These are phyloP conservation scores for Salix udensis DNA, from an alignment of 345 rosid species.

Conservation along the genomic window DNA sequence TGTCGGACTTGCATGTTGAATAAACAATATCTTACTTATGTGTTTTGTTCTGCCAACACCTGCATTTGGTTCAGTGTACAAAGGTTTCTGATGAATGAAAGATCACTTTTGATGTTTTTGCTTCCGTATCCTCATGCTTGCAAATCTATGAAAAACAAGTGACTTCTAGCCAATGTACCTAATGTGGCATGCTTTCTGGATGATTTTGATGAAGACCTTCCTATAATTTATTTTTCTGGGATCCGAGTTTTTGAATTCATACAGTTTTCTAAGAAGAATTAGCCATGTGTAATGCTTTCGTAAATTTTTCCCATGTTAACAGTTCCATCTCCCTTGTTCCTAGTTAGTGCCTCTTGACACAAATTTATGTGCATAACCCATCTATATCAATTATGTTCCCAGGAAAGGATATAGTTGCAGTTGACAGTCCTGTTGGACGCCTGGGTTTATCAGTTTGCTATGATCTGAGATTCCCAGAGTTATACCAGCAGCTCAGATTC, in stretches of 20 bases:
- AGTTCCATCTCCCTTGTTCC: background rate
- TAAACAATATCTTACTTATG: background rate
- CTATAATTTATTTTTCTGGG: background rate
- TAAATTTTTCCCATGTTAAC: background rate
- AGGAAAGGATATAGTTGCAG: slow-evolving; percentile 69
- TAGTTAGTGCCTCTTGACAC: background rate
- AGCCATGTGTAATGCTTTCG: background rate
- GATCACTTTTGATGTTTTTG: background rate
- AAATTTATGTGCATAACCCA: background rate
- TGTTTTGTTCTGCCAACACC: background rate
- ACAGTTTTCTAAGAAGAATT: background rate
- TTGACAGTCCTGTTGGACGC: slow-evolving; percentile 78
- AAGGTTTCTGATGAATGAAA: background rate
- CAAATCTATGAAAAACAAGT: background rate
- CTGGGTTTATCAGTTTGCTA: slow-evolving; percentile 88
- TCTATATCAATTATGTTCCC: slow-evolving; percentile 9
- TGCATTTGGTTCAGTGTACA: background rate
- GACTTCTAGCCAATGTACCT: background rate
- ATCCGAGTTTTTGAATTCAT: background rate
- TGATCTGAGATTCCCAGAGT: slow-evolving; percentile 86
- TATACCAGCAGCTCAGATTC: slow-evolving; percentile 83
- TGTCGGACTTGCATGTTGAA: background rate
- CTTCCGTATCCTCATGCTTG: background rate
- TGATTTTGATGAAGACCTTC: background rate
- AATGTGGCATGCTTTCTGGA: background rate